Percentiles rank a stretch among this genome's conserved stretches.
Conservation (phyloP, 1,139 yeast genomes). For the Magnusiomyces clavatus region DNA sequence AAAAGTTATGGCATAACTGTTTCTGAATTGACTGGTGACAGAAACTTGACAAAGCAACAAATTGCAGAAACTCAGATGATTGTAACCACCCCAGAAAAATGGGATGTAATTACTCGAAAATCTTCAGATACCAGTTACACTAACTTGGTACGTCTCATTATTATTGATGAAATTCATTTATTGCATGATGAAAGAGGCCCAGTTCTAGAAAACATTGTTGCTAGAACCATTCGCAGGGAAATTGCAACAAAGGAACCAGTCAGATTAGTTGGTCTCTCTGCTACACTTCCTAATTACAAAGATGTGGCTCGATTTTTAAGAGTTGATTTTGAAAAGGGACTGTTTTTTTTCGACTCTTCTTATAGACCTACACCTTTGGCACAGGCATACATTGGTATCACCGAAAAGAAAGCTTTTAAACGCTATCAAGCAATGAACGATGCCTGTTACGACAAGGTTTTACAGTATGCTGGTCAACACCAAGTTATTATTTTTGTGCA, state of each 20-base stretch:
- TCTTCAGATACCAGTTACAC: conserved; percentile 55
- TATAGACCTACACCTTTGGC: conserved; percentile 90
- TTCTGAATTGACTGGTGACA: conserved; percentile 87
- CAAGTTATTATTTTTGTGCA: conserved; percentile 89
- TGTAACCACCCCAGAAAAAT: conserved; percentile 92
- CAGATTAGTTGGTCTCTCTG: conserved; percentile 81
- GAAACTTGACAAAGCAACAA: conserved; percentile 69
- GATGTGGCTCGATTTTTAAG: conserved; percentile 82
- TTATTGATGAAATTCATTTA: conserved; percentile 89
- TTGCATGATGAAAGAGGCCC: conserved; percentile 96
- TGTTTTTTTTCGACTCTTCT: conserved; percentile 74
- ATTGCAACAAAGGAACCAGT: conserved; percentile 43
- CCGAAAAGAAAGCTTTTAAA: conserved; percentile 77
- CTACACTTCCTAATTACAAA: conserved; percentile 82
- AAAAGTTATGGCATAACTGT: conserved; percentile 63
- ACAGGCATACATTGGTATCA: conserved; percentile 81
- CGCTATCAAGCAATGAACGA: conserved; percentile 79
- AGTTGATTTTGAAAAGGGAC: conserved; percentile 50
- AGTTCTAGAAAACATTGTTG: conserved; percentile 79
- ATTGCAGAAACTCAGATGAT: conserved; percentile 72
- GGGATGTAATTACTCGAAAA: conserved; percentile 94
- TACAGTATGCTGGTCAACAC: conserved; percentile 58
- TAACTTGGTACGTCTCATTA: conserved; percentile 59
- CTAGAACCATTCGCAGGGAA: conserved; percentile 53
- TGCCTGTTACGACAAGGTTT: conserved; percentile 77